Conservation (phyloP, 2,329 filamentous ascomycete species). For the Epichloe hybrida region DNA sequence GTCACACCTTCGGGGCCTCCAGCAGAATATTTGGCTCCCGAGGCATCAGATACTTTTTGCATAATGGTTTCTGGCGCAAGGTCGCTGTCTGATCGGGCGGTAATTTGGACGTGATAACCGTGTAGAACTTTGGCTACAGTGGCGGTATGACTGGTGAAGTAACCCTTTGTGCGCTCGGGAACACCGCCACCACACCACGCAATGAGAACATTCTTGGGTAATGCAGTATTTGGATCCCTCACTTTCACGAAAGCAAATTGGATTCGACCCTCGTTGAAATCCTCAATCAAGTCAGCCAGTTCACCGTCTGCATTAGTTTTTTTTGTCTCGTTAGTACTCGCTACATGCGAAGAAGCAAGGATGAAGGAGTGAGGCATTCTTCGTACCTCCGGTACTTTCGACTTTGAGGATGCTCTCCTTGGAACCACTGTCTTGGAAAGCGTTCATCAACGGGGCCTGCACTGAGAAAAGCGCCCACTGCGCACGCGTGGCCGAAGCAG, state of each 20-base stretch:
- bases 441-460: constrained; percentile 79
- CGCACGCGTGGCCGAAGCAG: constrained; percentile 65
- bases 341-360: not conserved
- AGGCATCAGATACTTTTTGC: constrained; percentile 87
- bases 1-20: constrained; percentile 43
- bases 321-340: constrained; percentile 9
- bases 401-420: constrained; percentile 97
- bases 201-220: constrained; percentile 87
- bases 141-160: constrained; percentile 88
- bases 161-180: constrained; percentile 95
- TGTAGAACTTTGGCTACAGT: constrained; percentile 86
- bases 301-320: constrained; percentile 62
- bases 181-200: constrained; percentile 97
- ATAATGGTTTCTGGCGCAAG: constrained; percentile 78
- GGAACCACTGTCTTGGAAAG: constrained; percentile 71
- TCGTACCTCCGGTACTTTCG: constrained; percentile 70
- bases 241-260: constrained; percentile 96
- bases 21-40: constrained; percentile 82
- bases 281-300: constrained; percentile 76
- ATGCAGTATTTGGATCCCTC: constrained; percentile 78
- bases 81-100: constrained; percentile 80
- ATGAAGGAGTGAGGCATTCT: not conserved
- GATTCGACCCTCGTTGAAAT: constrained; percentile 91
- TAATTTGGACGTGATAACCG: constrained; percentile 96
- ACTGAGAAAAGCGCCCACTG: constrained; percentile 95